Conservation (phyloP, 2,329 filamentous ascomycete species). For the Berkeleyomyces rouxiae region DNA sequence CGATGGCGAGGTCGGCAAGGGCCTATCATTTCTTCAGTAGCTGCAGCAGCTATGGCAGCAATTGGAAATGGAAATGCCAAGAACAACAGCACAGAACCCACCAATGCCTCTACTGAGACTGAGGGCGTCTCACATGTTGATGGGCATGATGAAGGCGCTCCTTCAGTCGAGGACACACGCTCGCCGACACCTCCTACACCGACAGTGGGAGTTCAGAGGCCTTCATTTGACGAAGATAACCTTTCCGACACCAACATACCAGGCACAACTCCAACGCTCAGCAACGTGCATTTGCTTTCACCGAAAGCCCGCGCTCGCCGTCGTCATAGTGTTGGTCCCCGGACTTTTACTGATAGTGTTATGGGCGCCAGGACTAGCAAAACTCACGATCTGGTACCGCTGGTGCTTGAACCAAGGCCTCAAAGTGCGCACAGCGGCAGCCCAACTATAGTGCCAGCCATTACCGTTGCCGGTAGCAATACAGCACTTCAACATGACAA, state of each 20-base stretch:
- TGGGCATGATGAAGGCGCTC: background rate
- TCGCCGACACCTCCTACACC: background rate
- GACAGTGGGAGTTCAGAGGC: background rate
- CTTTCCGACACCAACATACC: background rate
- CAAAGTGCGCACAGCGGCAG: background rate
- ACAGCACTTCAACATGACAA: background rate
- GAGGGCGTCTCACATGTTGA: background rate
- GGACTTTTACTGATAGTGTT: background rate
- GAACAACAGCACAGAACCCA: background rate
- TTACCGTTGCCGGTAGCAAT: background rate
- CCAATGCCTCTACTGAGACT: background rate
- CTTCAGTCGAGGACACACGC: background rate
- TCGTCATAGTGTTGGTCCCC: background rate
- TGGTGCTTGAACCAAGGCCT: background rate
- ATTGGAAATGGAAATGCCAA: background rate
- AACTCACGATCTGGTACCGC: background rate
- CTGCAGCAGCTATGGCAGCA: conserved; percentile 3
- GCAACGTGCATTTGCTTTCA: background rate
- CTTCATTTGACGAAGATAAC: background rate
- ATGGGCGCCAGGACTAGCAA: background rate
- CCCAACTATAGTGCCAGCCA: background rate
- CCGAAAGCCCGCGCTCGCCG: background rate
- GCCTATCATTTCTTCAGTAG: conserved; percentile 1
- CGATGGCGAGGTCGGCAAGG: conserved; percentile 2
- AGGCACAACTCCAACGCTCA: background rate